Evolutionary conservation across 768 basidiomycete genomes (phyloP).

Genomic region (Naganishia vishniacii): DNA sequence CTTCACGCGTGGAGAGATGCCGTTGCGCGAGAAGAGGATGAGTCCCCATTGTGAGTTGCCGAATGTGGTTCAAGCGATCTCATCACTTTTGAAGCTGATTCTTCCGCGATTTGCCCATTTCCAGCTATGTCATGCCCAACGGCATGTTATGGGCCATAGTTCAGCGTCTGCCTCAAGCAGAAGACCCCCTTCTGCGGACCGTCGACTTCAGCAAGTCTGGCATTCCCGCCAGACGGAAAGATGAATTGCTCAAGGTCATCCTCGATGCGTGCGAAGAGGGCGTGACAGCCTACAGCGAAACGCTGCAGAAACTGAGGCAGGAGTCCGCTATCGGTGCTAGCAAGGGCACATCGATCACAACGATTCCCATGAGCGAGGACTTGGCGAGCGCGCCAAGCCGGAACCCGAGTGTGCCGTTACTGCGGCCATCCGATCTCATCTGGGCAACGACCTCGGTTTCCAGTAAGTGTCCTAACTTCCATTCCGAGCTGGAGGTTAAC

Average conservation of each 20-base stretch:
- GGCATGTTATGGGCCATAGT: slow-evolving; percentile 28
- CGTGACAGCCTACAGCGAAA: slow-evolving; percentile 9
- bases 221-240: slow-evolving; percentile 21
- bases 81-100: neutral
- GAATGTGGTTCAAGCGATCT: too few species aligned
- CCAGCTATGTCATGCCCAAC: slow-evolving; percentile 37
- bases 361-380: neutral
- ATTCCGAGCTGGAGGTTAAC: neutral
- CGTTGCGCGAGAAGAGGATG: slow-evolving; percentile 75
- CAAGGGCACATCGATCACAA: neutral
- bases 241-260: slow-evolving; percentile 33
- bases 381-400: neutral
- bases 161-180: slow-evolving; percentile 22
- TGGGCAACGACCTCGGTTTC: neutral
- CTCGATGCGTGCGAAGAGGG: slow-evolving; percentile 30
- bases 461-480: neutral
- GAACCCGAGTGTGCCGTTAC: neutral
- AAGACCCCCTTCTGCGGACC: slow-evolving; percentile 2
- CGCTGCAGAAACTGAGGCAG: slow-evolving; percentile 15
- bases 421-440: neutral
- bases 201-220: slow-evolving; percentile 16
- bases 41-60: slow-evolving; percentile 65
- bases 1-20: slow-evolving; percentile 80
- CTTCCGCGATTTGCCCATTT: neutral
- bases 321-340: slow-evolving; percentile 58